Conservation (phyloP, 352 stramenopile genomes). For the Phytophthora crassamura region DNA sequence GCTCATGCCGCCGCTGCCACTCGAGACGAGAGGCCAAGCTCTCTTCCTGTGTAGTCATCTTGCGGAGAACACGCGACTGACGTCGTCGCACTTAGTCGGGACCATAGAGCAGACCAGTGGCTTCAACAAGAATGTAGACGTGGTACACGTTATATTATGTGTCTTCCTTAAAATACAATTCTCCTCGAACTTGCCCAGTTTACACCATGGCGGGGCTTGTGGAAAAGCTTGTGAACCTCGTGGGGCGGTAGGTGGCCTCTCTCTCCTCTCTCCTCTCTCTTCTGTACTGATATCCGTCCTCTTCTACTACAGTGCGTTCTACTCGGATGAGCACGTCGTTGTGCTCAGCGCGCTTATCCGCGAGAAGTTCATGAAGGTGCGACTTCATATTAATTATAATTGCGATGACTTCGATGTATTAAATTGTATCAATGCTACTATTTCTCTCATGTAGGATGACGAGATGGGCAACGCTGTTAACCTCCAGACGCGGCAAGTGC, state of each 20-base stretch:
- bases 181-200: background rate
- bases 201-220: slow-evolving; percentile 77
- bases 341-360: slow-evolving; percentile 85
- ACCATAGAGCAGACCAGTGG: too few relatives aligned
- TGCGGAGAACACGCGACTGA: background rate
- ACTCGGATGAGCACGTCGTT: slow-evolving; percentile 89
- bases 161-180: too few relatives aligned
- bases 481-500: slow-evolving; percentile 87
- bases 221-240: slow-evolving; percentile 88
- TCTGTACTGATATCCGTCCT: background rate
- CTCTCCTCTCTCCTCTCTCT: background rate
- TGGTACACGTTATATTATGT: too few relatives aligned
- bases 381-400: background rate
- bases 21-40: slow-evolving; percentile 7
- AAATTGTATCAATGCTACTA: background rate
- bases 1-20: slow-evolving; percentile 49
- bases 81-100: slow-evolving; percentile 4
- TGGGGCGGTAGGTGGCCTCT: slow-evolving; percentile 60
- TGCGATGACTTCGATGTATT: too few relatives aligned
- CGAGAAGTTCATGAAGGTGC: slow-evolving; percentile 90
- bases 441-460: slow-evolving; percentile 61
- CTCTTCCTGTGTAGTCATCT: slow-evolving; percentile 6
- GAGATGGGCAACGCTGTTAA: slow-evolving; percentile 91
- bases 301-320: slow-evolving; percentile 70
- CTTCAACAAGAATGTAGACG: background rate